Percentiles rank a stretch among this genome's conserved stretches.
Evolutionary conservation across 805 yeast genomes (phyloP).

Genomic region (Saturnispora serradocipensis): DNA sequence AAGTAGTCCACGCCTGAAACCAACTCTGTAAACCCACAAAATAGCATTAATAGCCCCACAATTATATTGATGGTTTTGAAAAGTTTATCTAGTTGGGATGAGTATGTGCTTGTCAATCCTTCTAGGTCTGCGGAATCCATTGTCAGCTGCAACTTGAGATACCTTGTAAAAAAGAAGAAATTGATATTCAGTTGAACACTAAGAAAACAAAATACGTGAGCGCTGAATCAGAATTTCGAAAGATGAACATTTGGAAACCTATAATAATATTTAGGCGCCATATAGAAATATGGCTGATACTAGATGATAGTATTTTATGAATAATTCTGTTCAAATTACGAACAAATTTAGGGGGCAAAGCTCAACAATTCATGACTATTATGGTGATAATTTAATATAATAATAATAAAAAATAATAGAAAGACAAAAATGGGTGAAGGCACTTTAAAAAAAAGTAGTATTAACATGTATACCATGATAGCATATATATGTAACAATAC

Average conservation of each 20-base stretch:
- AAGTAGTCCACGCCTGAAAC: constrained; percentile 35
- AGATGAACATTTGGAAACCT: too few species aligned
- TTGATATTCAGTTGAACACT: neutral
- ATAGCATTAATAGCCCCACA: constrained; percentile 44
- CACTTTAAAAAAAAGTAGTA: neutral
- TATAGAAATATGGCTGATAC: too few species aligned
- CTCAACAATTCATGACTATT: too few species aligned
- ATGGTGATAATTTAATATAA: neutral
- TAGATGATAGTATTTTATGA: too few species aligned
- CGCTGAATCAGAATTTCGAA: neutral
- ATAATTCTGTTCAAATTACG: too few species aligned
- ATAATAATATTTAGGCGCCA: too few species aligned
- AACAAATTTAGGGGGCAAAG: too few species aligned
- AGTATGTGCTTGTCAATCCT: constrained; percentile 10
- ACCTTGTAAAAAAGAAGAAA: neutral
- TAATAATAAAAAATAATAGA: neutral
- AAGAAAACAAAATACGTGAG: neutral
- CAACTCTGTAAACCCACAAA: constrained; percentile 42
- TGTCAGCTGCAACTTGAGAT: neutral
- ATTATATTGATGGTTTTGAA: constrained; percentile 45
- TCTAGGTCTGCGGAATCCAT: constrained; percentile 37
- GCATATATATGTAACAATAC: neutral
- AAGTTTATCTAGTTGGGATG: constrained; percentile 20
- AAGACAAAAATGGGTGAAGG: neutral
- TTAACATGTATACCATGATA: neutral